These are phyloP conservation scores for Themeda triandra DNA, from an alignment of 176 grass and related monocot species.

Conservation along the genomic window DNA sequence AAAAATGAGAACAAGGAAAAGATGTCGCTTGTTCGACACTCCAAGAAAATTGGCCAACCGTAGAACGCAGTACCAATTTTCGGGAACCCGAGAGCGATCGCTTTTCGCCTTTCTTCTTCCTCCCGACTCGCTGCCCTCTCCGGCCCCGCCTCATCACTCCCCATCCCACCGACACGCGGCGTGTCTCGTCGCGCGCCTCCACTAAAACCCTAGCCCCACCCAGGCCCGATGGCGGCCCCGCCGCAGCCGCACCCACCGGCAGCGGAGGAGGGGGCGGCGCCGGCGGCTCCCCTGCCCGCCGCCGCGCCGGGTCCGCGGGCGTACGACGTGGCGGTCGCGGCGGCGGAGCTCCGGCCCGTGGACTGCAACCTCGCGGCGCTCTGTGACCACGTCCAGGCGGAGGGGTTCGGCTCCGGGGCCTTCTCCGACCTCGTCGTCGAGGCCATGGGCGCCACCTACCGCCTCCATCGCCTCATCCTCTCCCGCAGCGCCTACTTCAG, in stretches of 20 bases:
- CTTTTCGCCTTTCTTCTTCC: conserved; percentile 29
- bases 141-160: conserved; percentile 8
- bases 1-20: background rate
- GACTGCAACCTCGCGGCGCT: conserved; percentile 93
- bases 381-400: conserved; percentile 85
- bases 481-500: conserved; percentile 98
- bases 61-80: background rate
- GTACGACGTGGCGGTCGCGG: conserved; percentile 48
- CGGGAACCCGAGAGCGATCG: background rate
- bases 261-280: conserved; percentile 6
- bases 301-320: conserved; percentile 18
- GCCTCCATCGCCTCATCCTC: conserved; percentile 90
- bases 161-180: conserved; percentile 42
- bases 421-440: conserved; percentile 90
- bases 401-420: conserved; percentile 74
- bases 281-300: background rate
- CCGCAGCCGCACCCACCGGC: background rate
- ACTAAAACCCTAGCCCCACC: conserved; percentile 35
- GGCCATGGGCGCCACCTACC: conserved; percentile 87
- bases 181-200: background rate
- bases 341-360: conserved; percentile 55
- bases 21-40: background rate
- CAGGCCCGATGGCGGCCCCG: conserved; percentile 23
- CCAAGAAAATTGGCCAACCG: conserved; percentile 6
- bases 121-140: conserved; percentile 1